Base-by-base conservation (phyloP, 805 yeast species). In the Debaryomyces tyrocola region DNA sequence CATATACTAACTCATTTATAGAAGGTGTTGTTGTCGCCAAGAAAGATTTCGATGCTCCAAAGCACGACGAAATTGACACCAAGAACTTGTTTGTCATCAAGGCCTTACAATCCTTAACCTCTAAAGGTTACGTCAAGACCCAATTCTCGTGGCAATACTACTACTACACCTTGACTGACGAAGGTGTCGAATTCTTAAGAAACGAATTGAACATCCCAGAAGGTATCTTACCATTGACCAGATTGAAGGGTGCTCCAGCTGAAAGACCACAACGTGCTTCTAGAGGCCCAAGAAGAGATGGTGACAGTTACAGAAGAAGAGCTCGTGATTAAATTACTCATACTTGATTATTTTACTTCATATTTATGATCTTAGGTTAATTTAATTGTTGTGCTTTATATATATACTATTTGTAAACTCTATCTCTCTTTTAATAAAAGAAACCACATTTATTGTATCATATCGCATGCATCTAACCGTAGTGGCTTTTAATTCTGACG, bases 121-220 rank as follows among this genome's bases (percentile, higher is more conserved):
- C 99, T 57, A 90, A 87, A 79, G 99, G 99, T 77, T 94, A 71
- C 86, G 98, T 94, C 79, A 90, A 92, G 89, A 94, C 99, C 68
- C 98, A 90, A 82, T 94, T 92, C 87, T 92, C 98, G 71, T 94
- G 99, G 99, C 97, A 91, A 85, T 90, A 90, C 85, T 94, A 94
- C 83, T 94, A 94, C 96, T 94, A 94, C 95, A 90, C 99, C 83
- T 87, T 94, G 75, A 94, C 98, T 74, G 98, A 94, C 74, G 97
- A 89, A 80, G 99, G 99, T 86, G 92, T 94, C 61, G 96, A 90
- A 74, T 94, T 82, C 87, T 87, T 94, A 73, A 88, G 97, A 82
- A 90, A 89, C 75, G 94, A 90, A 89, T 87, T 94, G 78, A 90
- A 91, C 86, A 84, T 94, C 69, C 99, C 99, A 80, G 96, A 88